These are phyloP conservation scores for Cicer pinnatifidum DNA, from an alignment of 306 rosid species.

Conservation along the genomic window DNA sequence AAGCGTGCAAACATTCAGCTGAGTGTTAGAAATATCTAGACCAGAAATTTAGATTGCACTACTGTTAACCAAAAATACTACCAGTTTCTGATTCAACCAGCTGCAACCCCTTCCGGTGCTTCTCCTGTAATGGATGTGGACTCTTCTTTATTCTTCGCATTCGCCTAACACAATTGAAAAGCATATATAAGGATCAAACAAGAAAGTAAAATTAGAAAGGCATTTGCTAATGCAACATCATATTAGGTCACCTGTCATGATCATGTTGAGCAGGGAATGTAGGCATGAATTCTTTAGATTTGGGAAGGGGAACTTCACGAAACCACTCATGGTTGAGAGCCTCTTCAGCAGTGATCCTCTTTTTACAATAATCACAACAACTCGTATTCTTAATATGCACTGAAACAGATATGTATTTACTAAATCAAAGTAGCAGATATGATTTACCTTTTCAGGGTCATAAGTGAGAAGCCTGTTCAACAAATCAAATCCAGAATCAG, in stretches of 20 bases:
- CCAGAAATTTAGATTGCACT: slow-evolving; percentile 38
- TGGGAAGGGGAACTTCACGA: slow-evolving; percentile 94
- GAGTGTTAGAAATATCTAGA: slow-evolving; percentile 46
- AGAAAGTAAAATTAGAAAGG: background rate
- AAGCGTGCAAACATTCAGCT: slow-evolving; percentile 54
- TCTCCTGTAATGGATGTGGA: slow-evolving; percentile 95
- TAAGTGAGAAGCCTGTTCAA: slow-evolving; percentile 94
- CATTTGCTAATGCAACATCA: background rate
- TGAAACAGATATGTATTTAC: slow-evolving; percentile 6
- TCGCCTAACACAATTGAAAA: slow-evolving; percentile 56
- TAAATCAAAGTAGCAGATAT: slow-evolving; percentile 18
- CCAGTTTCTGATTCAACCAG: slow-evolving; percentile 78
- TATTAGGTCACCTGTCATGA: slow-evolving; percentile 72
- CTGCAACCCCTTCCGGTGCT: slow-evolving; percentile 86
- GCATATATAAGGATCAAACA: slow-evolving; percentile 17
- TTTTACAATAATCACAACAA: slow-evolving; percentile 41
- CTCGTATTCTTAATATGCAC: slow-evolving; percentile 28
- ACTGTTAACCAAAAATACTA: slow-evolving; percentile 80
- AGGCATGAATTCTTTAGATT: slow-evolving; percentile 95
- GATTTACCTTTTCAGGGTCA: slow-evolving; percentile 90
- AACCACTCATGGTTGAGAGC: slow-evolving; percentile 98
- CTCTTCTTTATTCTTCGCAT: slow-evolving; percentile 78
- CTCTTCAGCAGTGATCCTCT: slow-evolving; percentile 92
- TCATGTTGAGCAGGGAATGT: slow-evolving; percentile 98
- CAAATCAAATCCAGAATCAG: slow-evolving; percentile 98